phyloP scores from a whole-genome alignment of 2,329 filamentous ascomycete species.

The Talaromyces funiculosus region DNA sequence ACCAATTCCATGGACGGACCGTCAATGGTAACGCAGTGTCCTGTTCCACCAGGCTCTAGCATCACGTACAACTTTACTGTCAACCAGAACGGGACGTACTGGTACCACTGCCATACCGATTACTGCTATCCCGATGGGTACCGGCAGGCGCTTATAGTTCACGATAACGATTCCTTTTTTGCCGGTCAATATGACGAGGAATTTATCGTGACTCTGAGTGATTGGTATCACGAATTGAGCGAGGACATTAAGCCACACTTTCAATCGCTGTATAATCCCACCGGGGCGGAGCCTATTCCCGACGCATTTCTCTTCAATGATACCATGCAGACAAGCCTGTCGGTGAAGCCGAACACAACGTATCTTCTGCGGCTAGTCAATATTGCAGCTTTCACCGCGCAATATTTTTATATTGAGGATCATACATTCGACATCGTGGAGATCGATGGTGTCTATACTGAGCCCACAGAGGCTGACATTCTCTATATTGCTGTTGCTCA shows the following conservation, averaged over 20 bases:
- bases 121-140: constrained; percentile 62
- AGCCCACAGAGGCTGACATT: constrained; percentile 54
- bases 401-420: constrained; percentile 45
- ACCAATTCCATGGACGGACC: constrained; percentile 71
- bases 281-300: constrained; percentile 60
- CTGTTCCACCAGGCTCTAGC: constrained; percentile 56
- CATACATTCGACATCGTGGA: constrained; percentile 64
- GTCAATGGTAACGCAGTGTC: constrained; percentile 61
- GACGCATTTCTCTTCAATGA: constrained; percentile 64
- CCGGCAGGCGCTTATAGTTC: constrained; percentile 61
- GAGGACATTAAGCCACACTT: constrained; percentile 48
- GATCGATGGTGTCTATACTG: constrained; percentile 65
- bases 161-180: constrained; percentile 52
- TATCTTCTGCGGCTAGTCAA: constrained; percentile 70
- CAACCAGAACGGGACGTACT: constrained; percentile 52
- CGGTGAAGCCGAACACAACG: constrained; percentile 60
- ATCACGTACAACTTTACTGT: constrained; percentile 66
- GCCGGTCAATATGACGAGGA: constrained; percentile 55
- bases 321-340: constrained; percentile 53
- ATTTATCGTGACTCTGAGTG: constrained; percentile 61
- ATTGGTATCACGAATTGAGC: constrained; percentile 64
- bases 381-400: constrained; percentile 61
- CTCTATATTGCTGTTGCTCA: constrained; percentile 65
- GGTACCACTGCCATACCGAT: constrained; percentile 60
- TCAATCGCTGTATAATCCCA: constrained; percentile 46